Base-by-base conservation (phyloP, 139 green algal species). In the Chlamydomonas schloesseri region DNA sequence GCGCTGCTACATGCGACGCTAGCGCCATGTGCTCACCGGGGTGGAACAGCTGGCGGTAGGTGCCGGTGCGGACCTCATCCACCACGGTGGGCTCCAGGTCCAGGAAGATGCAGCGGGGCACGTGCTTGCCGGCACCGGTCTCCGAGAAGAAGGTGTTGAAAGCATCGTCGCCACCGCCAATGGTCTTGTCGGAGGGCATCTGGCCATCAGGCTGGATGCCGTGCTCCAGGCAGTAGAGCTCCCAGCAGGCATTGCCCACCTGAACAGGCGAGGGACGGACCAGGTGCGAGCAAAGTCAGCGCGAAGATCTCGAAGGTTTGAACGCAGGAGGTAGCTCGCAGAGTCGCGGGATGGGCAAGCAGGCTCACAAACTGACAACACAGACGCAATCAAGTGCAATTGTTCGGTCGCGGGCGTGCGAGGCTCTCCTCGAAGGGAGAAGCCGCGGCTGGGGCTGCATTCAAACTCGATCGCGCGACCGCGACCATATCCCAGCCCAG, bases 191-290 rank as follows among this genome's bases (percentile, higher is more conserved):
- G 64, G 88, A 92, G 76, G 97, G 97, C 96, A 99, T 99, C 92
- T 97, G 96, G 88, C 97, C 97, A 95, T 99, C 96, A 68, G 95
- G 96, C 92, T 99, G 97, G 89, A 99, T 99, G 90, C 97, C 96
- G 88, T 99, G 96, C 94, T 99, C 97, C 79, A 99, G 92, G 95
- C 97, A 99, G 94, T 99, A 99, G 34, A 99, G 95, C 95, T 99
- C 97, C 97, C 97, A 99, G 97, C 97, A 99, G 94, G 97, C 96
- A 87, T 99, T 99, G 87, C 97, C 97, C 77, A 98, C 96, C 94
- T 98, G 95, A 10, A n/a, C n/a, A n/a, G n/a, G n/a, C n/a, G n/a
- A n/a, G n/a, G n/a, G n/a, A n/a, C n/a, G n/a, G n/a, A n/a, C 42
- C 6, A 50, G 42, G 8, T 8, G 42, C 42, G 8, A 50, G 42